Evolutionary conservation across 2,329 filamentous ascomycete genomes (phyloP).

Genomic region (Coniella vitis): DNA sequence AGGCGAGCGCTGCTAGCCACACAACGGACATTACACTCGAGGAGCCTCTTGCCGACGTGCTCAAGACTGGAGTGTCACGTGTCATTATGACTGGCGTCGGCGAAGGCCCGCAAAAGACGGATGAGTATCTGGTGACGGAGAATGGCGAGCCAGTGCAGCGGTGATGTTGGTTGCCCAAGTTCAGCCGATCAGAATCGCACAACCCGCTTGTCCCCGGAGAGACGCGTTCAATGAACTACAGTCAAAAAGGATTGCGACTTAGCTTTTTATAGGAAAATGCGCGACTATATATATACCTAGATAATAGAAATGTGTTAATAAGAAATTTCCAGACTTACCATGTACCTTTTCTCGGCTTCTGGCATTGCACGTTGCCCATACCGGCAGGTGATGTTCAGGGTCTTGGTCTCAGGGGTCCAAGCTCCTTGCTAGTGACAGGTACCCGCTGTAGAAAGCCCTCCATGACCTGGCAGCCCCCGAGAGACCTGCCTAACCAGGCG

Average conservation of each 20-base stretch:
- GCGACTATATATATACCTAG: too few relatives aligned
- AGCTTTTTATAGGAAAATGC: too few relatives aligned
- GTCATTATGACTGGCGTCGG: slow-evolving; percentile 90
- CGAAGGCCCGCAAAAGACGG: slow-evolving; percentile 75
- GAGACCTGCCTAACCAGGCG: too few relatives aligned
- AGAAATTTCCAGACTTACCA: too few relatives aligned
- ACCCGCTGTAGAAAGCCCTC: too few relatives aligned
- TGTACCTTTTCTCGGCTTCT: not conserved
- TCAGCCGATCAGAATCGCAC: too few relatives aligned
- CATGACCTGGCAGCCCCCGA: not conserved
- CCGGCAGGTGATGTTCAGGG: slow-evolving; percentile 2
- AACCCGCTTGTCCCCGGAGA: too few relatives aligned
- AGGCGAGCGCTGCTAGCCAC: slow-evolving; percentile 47
- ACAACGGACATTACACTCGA: slow-evolving; percentile 51
- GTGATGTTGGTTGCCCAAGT: slow-evolving; percentile 17
- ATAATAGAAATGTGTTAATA: too few relatives aligned
- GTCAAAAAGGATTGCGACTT: too few relatives aligned
- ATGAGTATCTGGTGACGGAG: slow-evolving; percentile 68
- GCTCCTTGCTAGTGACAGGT: not conserved
- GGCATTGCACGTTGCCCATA: not conserved
- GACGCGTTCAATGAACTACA: too few relatives aligned
- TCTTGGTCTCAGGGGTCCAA: not conserved
- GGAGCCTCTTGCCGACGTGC: slow-evolving; percentile 53
- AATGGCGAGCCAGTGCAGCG: slow-evolving; percentile 45
- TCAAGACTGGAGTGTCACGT: slow-evolving; percentile 76